phyloP scores from a whole-genome alignment of 345 rosid genomes.

The Trapa bicornis region DNA sequence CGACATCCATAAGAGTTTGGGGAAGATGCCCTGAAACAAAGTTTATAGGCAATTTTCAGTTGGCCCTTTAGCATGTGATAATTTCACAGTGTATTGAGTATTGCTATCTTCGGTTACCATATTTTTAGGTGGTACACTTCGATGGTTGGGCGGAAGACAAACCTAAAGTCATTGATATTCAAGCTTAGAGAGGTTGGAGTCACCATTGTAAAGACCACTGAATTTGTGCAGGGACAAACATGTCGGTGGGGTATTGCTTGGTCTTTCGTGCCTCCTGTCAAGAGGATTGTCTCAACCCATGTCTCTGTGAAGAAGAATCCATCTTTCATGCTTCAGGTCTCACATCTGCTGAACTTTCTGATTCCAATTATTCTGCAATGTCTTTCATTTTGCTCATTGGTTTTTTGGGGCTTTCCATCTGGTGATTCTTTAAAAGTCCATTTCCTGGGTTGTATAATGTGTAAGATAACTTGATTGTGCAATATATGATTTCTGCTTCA shows the following conservation, averaged over 20 bases:
- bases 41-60: neutral
- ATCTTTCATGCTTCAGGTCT: slow-evolving; percentile 80
- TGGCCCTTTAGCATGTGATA: neutral
- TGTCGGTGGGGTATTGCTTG: slow-evolving; percentile 92
- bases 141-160: slow-evolving; percentile 82
- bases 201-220: slow-evolving; percentile 73
- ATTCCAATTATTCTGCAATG: neutral
- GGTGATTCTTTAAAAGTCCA: neutral
- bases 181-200: slow-evolving; percentile 65
- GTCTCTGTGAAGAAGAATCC: slow-evolving; percentile 28
- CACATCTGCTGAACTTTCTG: neutral
- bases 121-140: slow-evolving; percentile 72
- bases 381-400: neutral
- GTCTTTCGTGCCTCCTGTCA: slow-evolving; percentile 61
- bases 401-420: no score
- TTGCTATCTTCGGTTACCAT: neutral
- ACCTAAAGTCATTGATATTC: slow-evolving; percentile 53
- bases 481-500: neutral
- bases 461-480: neutral
- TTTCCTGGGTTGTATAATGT: neutral
- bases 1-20: neutral
- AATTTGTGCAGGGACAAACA: slow-evolving; percentile 84
- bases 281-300: slow-evolving; percentile 40
- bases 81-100: neutral
- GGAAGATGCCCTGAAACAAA: neutral